phyloP scores from a whole-genome alignment of 2,329 filamentous ascomycete genomes.

The Bretziella fagacearum region DNA sequence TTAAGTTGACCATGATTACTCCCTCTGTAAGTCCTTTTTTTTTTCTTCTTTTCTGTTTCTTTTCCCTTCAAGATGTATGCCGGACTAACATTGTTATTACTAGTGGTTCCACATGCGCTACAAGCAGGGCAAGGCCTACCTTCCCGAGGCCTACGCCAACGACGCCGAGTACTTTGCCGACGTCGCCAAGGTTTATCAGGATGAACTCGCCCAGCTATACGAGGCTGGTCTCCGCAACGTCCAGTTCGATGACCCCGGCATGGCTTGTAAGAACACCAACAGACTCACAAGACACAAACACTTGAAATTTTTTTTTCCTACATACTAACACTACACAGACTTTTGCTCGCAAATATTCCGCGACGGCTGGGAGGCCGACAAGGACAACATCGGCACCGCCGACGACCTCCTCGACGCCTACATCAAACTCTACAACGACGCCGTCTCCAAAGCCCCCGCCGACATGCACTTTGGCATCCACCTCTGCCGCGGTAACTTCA shows the following conservation, averaged over 20 bases:
- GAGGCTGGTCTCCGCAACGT: conserved; percentile 46
- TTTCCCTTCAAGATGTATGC: neutral
- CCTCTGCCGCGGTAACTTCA: conserved; percentile 41
- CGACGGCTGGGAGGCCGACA: conserved; percentile 49
- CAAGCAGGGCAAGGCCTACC: conserved; percentile 19
- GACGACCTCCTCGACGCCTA: conserved; percentile 51
- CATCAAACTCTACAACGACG: conserved; percentile 57
- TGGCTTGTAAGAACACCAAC: conserved; percentile 37
- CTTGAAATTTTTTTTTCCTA: neutral
- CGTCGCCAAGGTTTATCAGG: conserved; percentile 47
- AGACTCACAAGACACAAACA: neutral
- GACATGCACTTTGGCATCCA: conserved; percentile 59
- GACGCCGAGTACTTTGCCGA: conserved; percentile 43
- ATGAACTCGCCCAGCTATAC: conserved; percentile 44
- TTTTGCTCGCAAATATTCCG: conserved; percentile 61
- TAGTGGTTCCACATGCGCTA: conserved; percentile 20
- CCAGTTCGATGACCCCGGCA: conserved; percentile 51
- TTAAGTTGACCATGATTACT: conserved; percentile 38
- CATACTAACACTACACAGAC: conserved; percentile 27
- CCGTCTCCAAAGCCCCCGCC: conserved; percentile 39
- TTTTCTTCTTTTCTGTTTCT: too few species aligned
- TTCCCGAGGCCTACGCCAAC: conserved; percentile 18
- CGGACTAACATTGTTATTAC: conserved; percentile 15
- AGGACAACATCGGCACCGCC: conserved; percentile 48
- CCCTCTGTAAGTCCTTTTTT: conserved; percentile 22